Base-by-base conservation (phyloP, 2,329 filamentous ascomycete species). In the Fusarium secorum region DNA sequence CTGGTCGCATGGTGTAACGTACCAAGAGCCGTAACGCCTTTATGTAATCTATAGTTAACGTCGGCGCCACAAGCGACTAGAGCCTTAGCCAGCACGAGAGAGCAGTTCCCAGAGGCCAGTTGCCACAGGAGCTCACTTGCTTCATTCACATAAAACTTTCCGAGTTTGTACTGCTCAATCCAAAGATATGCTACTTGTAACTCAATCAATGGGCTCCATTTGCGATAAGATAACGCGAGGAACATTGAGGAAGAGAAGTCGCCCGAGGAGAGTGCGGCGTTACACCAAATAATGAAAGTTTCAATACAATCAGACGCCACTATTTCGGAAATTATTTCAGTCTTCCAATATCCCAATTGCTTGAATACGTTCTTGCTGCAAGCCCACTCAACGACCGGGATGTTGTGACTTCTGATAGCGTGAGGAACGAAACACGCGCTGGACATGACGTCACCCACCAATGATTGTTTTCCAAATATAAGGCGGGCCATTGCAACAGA, bases 11-110 rank as follows among this genome's bases (percentile, higher is more conserved):
- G 0, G 6, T 53, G 10, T 1, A 53, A 7, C 1, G 49, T 33
- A 20, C 0, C 0, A 11, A 20, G 36, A 3, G 0, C 5, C 4
- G 11, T 3, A 11, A 0, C 4, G 4, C 0, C 4, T 0, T n/a
- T 51, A 2, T 0, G 4, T 36, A 3, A 1, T 28, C 17, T 51
- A 18, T 28, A 30, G 35, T 53, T 41, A 9, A 24, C 51, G 9
- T 54, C 26, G 2, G 51, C 51, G 0, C 51, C 51, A 11, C 26
- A 54, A 11, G 20, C 11, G 4, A 54, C 1, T 13, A 54, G n/a
- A 6, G 7, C 26, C 3, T 22, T 3, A 24, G 51, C 51, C 7
- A 54, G 7, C 11, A 41, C 8, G 6, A 54, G 7, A 32, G 51
- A 54, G 26, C n/a, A 32, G 11, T 6, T 24, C 2, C 4, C 1